Base-by-base conservation (phyloP, 306 rosid genomes). In the Trichosanthes truncata region DNA sequence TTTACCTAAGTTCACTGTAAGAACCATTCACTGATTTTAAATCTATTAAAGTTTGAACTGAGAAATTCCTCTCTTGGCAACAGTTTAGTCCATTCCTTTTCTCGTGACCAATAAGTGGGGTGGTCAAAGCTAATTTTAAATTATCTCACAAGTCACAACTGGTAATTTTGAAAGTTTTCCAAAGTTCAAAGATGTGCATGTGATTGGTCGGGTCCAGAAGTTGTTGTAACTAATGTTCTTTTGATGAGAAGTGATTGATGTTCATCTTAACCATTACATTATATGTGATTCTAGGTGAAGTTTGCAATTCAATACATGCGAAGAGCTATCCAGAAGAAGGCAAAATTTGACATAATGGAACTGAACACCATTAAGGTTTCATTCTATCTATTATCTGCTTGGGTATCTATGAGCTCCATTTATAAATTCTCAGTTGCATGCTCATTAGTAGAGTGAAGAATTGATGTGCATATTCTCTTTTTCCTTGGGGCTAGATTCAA, bases 261-360 rank as follows among this genome's bases (percentile, higher is more conserved):
- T 31, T 74, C 5, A 51, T 65, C 56, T 74, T 55, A 53, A 53
- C 43, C 52, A 45, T 59, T 74, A 80, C 61, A 53, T 25, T 60
- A 69, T 79, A 55, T 55, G 20, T 59, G 41, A 15, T 67, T 77
- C 18, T 75, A 95, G 99, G 97, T 95, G 81, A 95, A 95, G 83
- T 90, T 88, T 84, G 99, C 99, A 43, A 95, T 95, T 80, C 96
- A 90, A 80, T 90, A 89, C 88, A 95, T 95, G 97, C 87, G 96
- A 82, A 95, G 84, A 86, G 78, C 87, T 59, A 91, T 93, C 86
- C 99, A 88, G 84, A 95, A 93, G 87, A 95, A 95, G 92, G 99
- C 97, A 77, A 93, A 93, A 82, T 93, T 96, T 82, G 98, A 96
- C 90, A 96, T 96, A 82, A 78, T 61, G 79, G 92, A 91, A 76